Base-by-base conservation (phyloP, 257 asterid genomes). In the Capsicum pubescens region DNA sequence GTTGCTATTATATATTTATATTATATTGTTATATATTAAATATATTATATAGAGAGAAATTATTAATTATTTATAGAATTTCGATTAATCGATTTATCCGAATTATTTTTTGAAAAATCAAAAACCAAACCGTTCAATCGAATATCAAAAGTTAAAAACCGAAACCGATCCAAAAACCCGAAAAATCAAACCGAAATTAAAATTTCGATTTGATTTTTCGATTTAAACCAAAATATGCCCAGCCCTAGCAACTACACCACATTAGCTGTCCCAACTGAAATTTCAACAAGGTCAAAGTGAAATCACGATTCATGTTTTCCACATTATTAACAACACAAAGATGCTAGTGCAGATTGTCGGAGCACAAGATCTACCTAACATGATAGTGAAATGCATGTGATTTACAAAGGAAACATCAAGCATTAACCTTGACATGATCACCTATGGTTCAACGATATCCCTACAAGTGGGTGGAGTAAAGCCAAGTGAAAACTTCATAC, bases 401-500 rank as follows among this genome's bases (percentile, higher is more conserved):
- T 21, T 26, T 72, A 52, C 61, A 21, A 52, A 76, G 81, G 26
- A 76, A 50, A 50, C 19, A 74, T 74, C 59, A 72, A 19, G 80
- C 44, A 48, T 48, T 46, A 48, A 44, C 48, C 59, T 74, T 74
- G 80, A 74, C 59, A 74, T n/a, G 81, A 76, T 76, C 48, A 54
- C 44, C 21, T 54, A 14, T 48, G 81, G 63, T 52, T 52, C 81
- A 76, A 52, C 8, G 17, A 76, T 50, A 76, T 26, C 81, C 81
- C 63, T 76, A 76, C 63, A 76, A 76, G 81, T 21, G 21, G 81
- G 8, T 21, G 32, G n/a, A 74, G 44, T 12, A 19, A 21, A 74
- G 44, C 80, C 80, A 74, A 74, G 80, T 50, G 81, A 35, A 21
- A 76, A 76, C 26, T 14, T 52, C 64, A 12, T 54, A 76, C 64